These are phyloP conservation scores for Hirschfeldia incana DNA, from an alignment of 345 rosid species.

Conservation along the genomic window DNA sequence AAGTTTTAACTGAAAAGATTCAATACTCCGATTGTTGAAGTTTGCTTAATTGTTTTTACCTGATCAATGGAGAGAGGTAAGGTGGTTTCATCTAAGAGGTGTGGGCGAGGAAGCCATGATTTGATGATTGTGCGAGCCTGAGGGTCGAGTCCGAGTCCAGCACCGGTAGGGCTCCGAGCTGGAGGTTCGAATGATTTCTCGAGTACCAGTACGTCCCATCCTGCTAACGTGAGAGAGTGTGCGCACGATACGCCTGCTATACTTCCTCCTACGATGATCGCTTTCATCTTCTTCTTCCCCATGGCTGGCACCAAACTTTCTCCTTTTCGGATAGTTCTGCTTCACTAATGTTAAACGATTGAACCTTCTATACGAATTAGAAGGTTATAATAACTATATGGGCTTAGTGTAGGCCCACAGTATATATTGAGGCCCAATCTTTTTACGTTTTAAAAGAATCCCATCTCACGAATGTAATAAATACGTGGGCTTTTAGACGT, in stretches of 20 bases:
- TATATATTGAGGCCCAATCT: not conserved
- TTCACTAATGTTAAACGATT: constrained; percentile 3
- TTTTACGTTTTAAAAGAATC: not conserved
- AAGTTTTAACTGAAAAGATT: no score
- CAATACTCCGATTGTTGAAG: not conserved
- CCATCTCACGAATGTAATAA: no score
- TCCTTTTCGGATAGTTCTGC: constrained; percentile 5
- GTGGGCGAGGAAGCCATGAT: constrained; percentile 58
- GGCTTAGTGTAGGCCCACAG: not conserved
- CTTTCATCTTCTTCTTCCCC: constrained; percentile 46
- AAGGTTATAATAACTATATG: not conserved
- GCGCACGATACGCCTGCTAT: constrained; percentile 79
- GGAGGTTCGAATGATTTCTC: constrained; percentile 68
- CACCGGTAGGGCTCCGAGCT: constrained; percentile 74
- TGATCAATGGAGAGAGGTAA: constrained; percentile 60
- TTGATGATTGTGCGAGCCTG: constrained; percentile 49
- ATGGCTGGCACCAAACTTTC: not conserved
- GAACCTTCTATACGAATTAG: not conserved
- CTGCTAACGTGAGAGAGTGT: constrained; percentile 60
- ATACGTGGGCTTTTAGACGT: no score
- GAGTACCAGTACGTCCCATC: constrained; percentile 63
- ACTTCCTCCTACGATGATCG: constrained; percentile 75
- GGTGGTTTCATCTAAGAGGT: constrained; percentile 49
- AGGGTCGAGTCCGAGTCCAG: constrained; percentile 69
- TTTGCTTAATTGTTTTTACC: constrained; percentile 16